These are phyloP conservation scores for Cytospora schulzeri DNA, from an alignment of 2,329 filamentous ascomycete genomes.

Conservation along the genomic window DNA sequence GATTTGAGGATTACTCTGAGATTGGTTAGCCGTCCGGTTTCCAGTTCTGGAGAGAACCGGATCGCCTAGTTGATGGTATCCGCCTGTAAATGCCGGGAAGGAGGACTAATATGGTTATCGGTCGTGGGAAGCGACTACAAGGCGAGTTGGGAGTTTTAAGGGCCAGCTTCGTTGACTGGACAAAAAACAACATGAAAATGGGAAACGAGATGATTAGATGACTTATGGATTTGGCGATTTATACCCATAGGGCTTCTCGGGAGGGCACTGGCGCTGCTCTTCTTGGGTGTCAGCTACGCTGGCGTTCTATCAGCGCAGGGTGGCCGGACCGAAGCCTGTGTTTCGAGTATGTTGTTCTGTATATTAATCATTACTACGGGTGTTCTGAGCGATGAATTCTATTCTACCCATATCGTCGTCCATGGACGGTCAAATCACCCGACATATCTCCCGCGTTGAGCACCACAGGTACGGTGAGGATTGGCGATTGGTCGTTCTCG, in stretches of 20 bases:
- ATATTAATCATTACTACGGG: background rate
- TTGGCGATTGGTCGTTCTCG: background rate
- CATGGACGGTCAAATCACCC: background rate
- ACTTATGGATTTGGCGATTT: background rate
- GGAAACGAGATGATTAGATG: background rate
- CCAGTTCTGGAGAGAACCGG: background rate
- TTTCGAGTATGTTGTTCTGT: background rate
- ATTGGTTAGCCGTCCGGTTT: background rate
- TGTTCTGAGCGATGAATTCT: background rate
- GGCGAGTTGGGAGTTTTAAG: background rate
- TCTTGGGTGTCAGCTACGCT: background rate
- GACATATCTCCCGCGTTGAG: background rate
- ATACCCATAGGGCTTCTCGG: background rate
- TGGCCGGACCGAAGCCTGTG: background rate
- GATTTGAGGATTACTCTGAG: background rate
- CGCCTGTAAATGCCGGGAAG: background rate
- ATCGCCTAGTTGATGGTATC: background rate
- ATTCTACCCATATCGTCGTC: background rate
- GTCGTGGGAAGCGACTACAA: background rate
- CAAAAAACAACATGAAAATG: background rate
- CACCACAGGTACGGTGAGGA: background rate
- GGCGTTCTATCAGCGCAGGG: background rate
- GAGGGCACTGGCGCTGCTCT: background rate
- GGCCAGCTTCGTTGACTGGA: background rate
- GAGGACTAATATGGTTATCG: background rate